Evolutionary conservation across 2,329 filamentous ascomycete species (phyloP).

Genomic region (Pestalotiopsis sp.): DNA sequence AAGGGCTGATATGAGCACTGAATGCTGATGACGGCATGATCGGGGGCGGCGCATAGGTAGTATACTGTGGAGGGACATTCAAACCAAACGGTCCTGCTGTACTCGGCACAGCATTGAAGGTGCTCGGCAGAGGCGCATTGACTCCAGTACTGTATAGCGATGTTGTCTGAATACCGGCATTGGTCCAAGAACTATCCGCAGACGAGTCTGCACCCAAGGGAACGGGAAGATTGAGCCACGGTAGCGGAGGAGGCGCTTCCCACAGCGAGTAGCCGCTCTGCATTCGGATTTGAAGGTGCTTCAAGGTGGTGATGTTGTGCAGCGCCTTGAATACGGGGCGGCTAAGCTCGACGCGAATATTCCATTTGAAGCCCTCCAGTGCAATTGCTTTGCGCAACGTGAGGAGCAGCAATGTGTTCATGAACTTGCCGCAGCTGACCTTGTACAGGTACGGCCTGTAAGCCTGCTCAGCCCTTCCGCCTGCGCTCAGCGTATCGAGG

Average conservation of each 20-base stretch:
- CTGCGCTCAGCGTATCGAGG: constrained; percentile 57
- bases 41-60: constrained; percentile 24
- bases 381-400: constrained; percentile 56
- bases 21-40: constrained; percentile 32
- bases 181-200: not conserved
- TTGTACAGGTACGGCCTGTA: constrained; percentile 59
- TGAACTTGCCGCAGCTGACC: constrained; percentile 63
- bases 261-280: constrained; percentile 61
- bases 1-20: constrained; percentile 22
- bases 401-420: constrained; percentile 62
- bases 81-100: constrained; percentile 1
- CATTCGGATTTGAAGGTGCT: constrained; percentile 59
- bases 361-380: constrained; percentile 65
- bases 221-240: constrained; percentile 24
- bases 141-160: not conserved
- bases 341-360: constrained; percentile 65
- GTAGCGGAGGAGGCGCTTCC: constrained; percentile 50
- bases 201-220: not conserved
- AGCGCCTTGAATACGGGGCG: constrained; percentile 59
- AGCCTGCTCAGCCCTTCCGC: constrained; percentile 53
- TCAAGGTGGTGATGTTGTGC: constrained; percentile 55
- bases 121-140: not conserved
- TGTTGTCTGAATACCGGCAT: not conserved
- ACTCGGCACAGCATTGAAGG: not conserved
- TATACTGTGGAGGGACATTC: not conserved